Evolutionary conservation across 2,329 filamentous ascomycete genomes (phyloP).

Genomic region (Hymenoscyphus albidus): DNA sequence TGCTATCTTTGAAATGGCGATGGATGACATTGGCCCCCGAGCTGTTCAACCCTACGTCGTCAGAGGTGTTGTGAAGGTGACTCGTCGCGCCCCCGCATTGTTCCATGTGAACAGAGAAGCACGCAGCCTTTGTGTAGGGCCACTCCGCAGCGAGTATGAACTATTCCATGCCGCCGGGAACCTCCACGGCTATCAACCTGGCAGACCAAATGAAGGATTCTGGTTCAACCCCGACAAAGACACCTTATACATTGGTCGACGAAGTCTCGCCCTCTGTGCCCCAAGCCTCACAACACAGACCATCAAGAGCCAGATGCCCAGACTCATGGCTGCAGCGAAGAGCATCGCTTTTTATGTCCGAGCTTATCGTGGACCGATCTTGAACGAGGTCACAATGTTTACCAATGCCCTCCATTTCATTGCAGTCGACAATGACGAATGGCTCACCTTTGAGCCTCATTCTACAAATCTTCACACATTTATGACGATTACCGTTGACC

Average conservation of each 20-base stretch:
- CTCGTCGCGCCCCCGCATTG: background rate
- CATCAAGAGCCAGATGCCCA: background rate
- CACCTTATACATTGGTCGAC: background rate
- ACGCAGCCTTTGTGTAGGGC: background rate
- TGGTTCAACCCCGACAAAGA: background rate
- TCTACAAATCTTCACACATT: background rate
- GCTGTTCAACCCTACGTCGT: background rate
- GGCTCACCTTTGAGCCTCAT: background rate
- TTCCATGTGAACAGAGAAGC: background rate
- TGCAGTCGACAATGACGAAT: background rate
- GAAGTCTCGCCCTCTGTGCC: background rate
- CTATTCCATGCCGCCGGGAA: background rate
- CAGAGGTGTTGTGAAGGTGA: background rate
- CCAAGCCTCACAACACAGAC: background rate
- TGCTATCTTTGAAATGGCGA: background rate
- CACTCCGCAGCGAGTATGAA: no score
- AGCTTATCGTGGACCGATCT: no score
- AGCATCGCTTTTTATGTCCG: background rate
- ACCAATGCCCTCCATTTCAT: background rate
- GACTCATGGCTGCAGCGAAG: background rate
- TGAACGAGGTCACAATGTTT: background rate
- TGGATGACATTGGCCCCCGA: background rate
- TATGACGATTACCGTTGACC: background rate
- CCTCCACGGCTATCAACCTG: background rate
- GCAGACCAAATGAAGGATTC: no score